phyloP scores from a whole-genome alignment of 2,329 filamentous ascomycete species.

The Teratosphaeria nubilosa region DNA sequence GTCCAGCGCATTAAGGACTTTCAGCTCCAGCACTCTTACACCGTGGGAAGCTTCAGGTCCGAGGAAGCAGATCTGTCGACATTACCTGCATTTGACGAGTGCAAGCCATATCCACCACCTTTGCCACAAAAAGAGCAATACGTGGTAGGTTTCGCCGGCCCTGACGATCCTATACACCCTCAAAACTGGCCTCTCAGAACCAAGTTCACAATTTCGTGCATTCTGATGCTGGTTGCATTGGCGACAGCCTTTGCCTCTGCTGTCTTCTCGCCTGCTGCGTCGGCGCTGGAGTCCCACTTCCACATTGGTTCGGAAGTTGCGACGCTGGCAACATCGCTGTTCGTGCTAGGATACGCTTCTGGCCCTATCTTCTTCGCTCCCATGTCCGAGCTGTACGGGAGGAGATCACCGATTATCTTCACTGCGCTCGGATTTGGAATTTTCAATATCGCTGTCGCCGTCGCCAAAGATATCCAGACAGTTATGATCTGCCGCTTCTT shows the following conservation, averaged over 20 bases:
- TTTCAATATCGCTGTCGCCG: slow-evolving; percentile 56
- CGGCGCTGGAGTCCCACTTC: slow-evolving; percentile 32
- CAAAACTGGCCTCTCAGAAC: slow-evolving; percentile 62
- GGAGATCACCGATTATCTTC: slow-evolving; percentile 22
- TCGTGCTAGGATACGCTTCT: slow-evolving; percentile 43
- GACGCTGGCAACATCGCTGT: slow-evolving; percentile 26
- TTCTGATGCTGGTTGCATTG: slow-evolving; percentile 59
- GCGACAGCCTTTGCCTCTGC: slow-evolving; percentile 51
- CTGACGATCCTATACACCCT: slow-evolving; percentile 59
- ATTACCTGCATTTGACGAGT: neutral
- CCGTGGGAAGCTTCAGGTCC: neutral
- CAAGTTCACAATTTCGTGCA: slow-evolving; percentile 55
- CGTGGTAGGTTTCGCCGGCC: slow-evolving; percentile 8
- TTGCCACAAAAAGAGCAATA: neutral
- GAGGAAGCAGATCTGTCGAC: neutral
- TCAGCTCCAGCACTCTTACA: neutral
- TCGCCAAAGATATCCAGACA: slow-evolving; percentile 56
- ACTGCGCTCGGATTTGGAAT: slow-evolving; percentile 54
- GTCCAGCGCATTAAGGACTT: neutral
- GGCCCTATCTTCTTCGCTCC: slow-evolving; percentile 58
- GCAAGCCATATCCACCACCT: neutral
- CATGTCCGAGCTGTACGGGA: slow-evolving; percentile 45
- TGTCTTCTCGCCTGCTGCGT: slow-evolving; percentile 35
- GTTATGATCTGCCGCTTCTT: slow-evolving; percentile 34
- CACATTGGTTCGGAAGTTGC: slow-evolving; percentile 28